A percentile compares a stretch with the other conserved stretches of the same genome.
phyloP scores from a whole-genome alignment of 2,329 filamentous ascomycete genomes.

The Sporothrix brasiliensis region DNA sequence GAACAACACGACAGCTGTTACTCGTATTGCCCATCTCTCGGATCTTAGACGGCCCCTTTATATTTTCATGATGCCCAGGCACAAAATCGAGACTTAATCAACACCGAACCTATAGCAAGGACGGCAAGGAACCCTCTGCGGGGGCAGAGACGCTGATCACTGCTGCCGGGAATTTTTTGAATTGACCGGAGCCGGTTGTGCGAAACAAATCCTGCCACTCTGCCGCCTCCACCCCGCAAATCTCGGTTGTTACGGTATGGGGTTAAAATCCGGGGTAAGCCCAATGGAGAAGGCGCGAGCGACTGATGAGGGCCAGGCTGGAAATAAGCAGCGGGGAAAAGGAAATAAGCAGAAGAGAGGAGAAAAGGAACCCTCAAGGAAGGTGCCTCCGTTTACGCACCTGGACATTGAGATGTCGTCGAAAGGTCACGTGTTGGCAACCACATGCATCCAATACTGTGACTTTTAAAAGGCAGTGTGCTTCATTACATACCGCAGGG shows the following conservation, averaged over 20 bases:
- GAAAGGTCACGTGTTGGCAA: too few relatives aligned
- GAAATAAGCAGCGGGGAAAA: background rate
- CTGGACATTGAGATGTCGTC: too few relatives aligned
- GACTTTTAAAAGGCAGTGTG: too few relatives aligned
- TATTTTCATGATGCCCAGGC: background rate
- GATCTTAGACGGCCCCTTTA: background rate
- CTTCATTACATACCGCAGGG: too few relatives aligned
- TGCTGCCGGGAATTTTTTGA: background rate
- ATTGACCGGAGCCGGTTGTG: background rate
- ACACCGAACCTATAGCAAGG: background rate
- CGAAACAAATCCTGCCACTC: background rate
- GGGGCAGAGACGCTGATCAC: background rate
- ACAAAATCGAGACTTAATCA: background rate
- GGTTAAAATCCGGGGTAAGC: conserved; percentile 1
- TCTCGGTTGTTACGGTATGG: background rate
- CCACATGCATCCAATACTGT: too few relatives aligned
- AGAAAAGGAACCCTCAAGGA: background rate
- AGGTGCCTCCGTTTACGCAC: too few relatives aligned
- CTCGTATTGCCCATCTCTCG: background rate
- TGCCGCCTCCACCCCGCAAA: background rate
- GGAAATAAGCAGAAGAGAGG: background rate
- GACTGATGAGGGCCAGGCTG: background rate
- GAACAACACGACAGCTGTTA: background rate
- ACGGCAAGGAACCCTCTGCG: background rate
- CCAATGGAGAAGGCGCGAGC: background rate